Percentiles rank a stretch among this genome's conserved stretches.
phyloP scores from a whole-genome alignment of 441 rosid species.

The Pelargonium cotyledonis region DNA sequence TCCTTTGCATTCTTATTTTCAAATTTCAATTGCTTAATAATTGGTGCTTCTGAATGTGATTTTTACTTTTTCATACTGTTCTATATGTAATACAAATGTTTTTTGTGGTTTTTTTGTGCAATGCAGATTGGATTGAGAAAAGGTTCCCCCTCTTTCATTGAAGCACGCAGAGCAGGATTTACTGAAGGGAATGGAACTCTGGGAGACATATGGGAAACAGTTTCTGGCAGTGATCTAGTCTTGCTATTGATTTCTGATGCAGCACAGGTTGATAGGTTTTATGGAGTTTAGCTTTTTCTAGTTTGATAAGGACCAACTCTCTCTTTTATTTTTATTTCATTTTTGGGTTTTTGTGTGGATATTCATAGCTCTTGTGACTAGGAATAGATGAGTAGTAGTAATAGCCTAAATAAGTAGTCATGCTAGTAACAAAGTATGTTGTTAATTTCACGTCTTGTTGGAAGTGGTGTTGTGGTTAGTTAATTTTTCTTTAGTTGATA shows the following conservation, averaged over 20 bases:
- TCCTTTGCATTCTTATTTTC: not conserved
- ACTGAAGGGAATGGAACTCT: slow-evolving; percentile 76
- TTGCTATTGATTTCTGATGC: slow-evolving; percentile 83
- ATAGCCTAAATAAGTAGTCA: too few relatives aligned
- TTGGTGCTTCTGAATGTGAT: not conserved
- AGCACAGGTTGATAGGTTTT: slow-evolving; percentile 52
- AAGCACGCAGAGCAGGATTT: slow-evolving; percentile 86
- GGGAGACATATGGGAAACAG: slow-evolving; percentile 86
- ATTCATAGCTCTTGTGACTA: too few relatives aligned
- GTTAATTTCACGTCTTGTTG: too few relatives aligned
- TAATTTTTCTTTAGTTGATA: too few relatives aligned
- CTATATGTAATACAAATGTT: not conserved
- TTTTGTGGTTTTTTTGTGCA: not conserved
- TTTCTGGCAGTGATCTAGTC: slow-evolving; percentile 85
- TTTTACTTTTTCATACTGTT: too few relatives aligned
- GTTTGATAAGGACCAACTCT: not conserved
- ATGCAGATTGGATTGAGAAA: slow-evolving; percentile 73
- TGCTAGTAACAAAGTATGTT: too few relatives aligned
- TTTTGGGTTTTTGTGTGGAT: not conserved
- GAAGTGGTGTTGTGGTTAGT: too few relatives aligned
- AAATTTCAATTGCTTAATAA: not conserved
- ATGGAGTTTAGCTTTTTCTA: not conserved
- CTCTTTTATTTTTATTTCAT: too few relatives aligned
- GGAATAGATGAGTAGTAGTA: too few relatives aligned
- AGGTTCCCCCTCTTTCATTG: slow-evolving; percentile 82